Conservation (phyloP, 2,329 filamentous ascomycete species). For the Alternaria tenuissima region DNA sequence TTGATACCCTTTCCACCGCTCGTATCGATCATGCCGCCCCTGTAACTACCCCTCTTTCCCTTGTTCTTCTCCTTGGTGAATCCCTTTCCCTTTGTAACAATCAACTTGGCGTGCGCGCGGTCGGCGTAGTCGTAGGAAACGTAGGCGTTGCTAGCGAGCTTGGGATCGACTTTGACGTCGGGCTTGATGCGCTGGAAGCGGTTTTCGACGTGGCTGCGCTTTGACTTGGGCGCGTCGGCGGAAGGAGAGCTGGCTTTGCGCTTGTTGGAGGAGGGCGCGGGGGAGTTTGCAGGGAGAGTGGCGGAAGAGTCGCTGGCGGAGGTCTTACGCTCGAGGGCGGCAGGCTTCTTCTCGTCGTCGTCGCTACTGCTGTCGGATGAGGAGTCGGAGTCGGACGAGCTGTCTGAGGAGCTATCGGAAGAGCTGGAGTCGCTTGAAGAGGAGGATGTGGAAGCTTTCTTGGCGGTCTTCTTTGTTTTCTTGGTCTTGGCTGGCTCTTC, state of each 20-base stretch:
- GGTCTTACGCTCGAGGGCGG: slow-evolving; percentile 18
- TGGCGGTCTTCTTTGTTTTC: slow-evolving; percentile 24
- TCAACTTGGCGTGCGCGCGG: slow-evolving; percentile 84
- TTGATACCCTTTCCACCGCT: slow-evolving; percentile 84
- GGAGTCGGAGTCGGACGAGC: slow-evolving; percentile 26
- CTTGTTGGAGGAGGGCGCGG: slow-evolving; percentile 51
- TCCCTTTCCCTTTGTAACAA: slow-evolving; percentile 91
- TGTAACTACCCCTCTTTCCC: slow-evolving; percentile 78
- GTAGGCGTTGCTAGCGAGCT: slow-evolving; percentile 81
- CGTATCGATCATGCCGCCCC: slow-evolving; percentile 87
- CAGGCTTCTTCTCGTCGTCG: slow-evolving; percentile 42
- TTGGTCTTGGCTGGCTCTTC: slow-evolving; percentile 21
- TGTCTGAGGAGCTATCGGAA: slow-evolving; percentile 17
- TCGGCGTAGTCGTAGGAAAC: slow-evolving; percentile 87
- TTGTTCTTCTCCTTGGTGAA: slow-evolving; percentile 99
- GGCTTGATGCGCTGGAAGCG: slow-evolving; percentile 81
- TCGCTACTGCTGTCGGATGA: slow-evolving; percentile 25
- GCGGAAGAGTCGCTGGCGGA: slow-evolving; percentile 59
- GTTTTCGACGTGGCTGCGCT: slow-evolving; percentile 49
- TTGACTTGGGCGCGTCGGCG: slow-evolving; percentile 44
- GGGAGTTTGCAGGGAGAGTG: slow-evolving; percentile 44
- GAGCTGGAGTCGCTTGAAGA: slow-evolving; percentile 33
- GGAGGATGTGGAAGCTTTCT: slow-evolving; percentile 28
- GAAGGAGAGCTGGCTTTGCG: slow-evolving; percentile 49
- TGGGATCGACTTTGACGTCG: slow-evolving; percentile 72